These are phyloP conservation scores for Stereocaulon alpinum DNA, from an alignment of 495 filamentous ascomycete species.

Conservation along the genomic window DNA sequence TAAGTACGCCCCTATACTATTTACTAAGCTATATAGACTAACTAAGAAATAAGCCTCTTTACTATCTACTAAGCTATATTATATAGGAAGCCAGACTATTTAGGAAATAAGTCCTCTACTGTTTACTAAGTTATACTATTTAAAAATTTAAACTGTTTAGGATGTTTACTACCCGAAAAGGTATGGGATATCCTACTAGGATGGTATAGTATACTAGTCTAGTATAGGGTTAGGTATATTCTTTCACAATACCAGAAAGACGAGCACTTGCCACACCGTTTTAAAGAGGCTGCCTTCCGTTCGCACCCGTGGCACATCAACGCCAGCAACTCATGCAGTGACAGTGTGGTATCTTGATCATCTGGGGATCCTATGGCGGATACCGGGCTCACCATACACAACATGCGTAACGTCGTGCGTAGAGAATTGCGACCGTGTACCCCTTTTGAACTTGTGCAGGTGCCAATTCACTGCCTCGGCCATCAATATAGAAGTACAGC, in stretches of 20 bases:
- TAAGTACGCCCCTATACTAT: no score
- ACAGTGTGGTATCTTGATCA: not conserved
- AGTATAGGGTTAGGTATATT: no score
- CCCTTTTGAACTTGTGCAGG: not conserved
- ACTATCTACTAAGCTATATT: no score
- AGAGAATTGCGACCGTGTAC: not conserved
- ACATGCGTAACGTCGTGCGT: not conserved
- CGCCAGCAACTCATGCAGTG: not conserved
- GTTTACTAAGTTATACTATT: no score
- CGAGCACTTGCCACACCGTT: not conserved
- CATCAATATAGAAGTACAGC: not conserved
- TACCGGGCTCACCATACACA: not conserved
- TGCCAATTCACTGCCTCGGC: not conserved
- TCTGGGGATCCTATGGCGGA: not conserved
- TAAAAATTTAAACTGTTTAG: no score
- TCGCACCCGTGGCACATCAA: not conserved
- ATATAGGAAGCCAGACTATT: no score
- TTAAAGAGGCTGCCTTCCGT: not conserved
- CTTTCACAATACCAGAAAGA: conserved; percentile 1
- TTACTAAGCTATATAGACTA: no score
- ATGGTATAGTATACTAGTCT: no score
- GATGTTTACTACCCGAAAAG: no score
- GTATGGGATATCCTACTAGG: no score
- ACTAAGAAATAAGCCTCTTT: no score
- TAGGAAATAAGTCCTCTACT: no score